Percentiles rank a stretch among this genome's conserved stretches.
These are phyloP conservation scores for Macrotyloma uniflorum DNA, from an alignment of 306 rosid species.

Conservation along the genomic window DNA sequence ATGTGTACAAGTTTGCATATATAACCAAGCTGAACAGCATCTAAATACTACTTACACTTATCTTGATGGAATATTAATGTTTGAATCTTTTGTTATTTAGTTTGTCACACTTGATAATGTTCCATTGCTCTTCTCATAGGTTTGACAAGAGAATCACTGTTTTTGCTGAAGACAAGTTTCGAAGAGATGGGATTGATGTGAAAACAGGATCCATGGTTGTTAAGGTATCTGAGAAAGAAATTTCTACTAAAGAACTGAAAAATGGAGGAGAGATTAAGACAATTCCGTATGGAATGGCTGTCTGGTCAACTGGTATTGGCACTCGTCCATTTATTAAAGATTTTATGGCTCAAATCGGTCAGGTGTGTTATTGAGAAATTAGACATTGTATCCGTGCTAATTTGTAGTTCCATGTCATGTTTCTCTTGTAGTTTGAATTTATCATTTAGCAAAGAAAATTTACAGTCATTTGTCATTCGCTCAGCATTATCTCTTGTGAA, in stretches of 20 bases:
- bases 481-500: conserved; percentile 19
- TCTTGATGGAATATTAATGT: background rate
- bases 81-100: background rate
- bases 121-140: conserved; percentile 53
- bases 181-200: conserved; percentile 81
- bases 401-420: conserved; percentile 23
- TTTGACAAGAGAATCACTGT: conserved; percentile 94
- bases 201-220: conserved; percentile 97
- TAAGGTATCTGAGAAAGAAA: conserved; percentile 83
- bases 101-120: conserved; percentile 13
- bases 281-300: conserved; percentile 93
- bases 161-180: conserved; percentile 89
- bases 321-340: conserved; percentile 86
- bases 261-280: conserved; percentile 66
- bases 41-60: background rate
- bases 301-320: conserved; percentile 97
- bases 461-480: background rate
- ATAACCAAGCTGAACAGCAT: no score
- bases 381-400: background rate
- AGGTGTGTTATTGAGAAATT: conserved; percentile 59
- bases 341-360: conserved; percentile 87
- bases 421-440: background rate
- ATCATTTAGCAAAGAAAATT: background rate
- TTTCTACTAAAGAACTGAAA: conserved; percentile 78
- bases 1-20: no score